phyloP scores from a whole-genome alignment of 164 flowering plant genomes.

The Aristolochia fimbriata region DNA sequence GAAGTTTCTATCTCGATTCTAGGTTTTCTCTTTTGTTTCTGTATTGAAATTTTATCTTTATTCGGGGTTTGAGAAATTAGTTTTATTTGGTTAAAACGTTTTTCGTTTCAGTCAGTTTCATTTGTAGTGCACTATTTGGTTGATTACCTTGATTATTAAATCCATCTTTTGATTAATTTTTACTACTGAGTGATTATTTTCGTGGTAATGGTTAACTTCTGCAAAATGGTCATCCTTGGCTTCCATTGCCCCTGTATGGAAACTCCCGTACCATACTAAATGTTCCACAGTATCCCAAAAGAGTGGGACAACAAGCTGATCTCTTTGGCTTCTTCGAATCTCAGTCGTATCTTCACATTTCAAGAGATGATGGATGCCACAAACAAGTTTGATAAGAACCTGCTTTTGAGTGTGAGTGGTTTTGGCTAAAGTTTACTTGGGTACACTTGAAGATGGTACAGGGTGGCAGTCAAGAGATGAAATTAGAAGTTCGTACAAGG shows the following conservation, averaged over 20 bases:
- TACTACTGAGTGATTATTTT: slow-evolving; percentile 42
- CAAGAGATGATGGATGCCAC: slow-evolving; percentile 93
- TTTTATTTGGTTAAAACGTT: slow-evolving; percentile 79
- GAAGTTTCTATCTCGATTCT: too few relatives aligned
- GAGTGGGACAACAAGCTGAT: slow-evolving; percentile 88
- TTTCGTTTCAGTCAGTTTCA: slow-evolving; percentile 22
- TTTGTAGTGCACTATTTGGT: too few relatives aligned
- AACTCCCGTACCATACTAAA: slow-evolving; percentile 66
- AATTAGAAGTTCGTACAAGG: too few relatives aligned
- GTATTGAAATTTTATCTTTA: too few relatives aligned
- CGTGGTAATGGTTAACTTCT: slow-evolving; percentile 31
- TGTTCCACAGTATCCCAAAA: slow-evolving; percentile 64
- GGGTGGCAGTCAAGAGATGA: too few relatives aligned
- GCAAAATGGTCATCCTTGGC: too few relatives aligned
- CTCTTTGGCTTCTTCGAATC: slow-evolving; percentile 55
- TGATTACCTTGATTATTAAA: too few relatives aligned
- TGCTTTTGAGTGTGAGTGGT: slow-evolving; percentile 86
- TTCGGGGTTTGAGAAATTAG: too few relatives aligned
- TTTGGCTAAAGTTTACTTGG: slow-evolving; percentile 86
- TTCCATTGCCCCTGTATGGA: slow-evolving; percentile 76
- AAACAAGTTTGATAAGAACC: slow-evolving; percentile 69
- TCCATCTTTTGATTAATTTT: too few relatives aligned
- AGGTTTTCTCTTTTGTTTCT: too few relatives aligned
- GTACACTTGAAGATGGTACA: too few relatives aligned
- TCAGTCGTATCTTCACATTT: slow-evolving; percentile 63